These are phyloP conservation scores for Hura crepitans DNA, from an alignment of 441 rosid species.

Conservation along the genomic window DNA sequence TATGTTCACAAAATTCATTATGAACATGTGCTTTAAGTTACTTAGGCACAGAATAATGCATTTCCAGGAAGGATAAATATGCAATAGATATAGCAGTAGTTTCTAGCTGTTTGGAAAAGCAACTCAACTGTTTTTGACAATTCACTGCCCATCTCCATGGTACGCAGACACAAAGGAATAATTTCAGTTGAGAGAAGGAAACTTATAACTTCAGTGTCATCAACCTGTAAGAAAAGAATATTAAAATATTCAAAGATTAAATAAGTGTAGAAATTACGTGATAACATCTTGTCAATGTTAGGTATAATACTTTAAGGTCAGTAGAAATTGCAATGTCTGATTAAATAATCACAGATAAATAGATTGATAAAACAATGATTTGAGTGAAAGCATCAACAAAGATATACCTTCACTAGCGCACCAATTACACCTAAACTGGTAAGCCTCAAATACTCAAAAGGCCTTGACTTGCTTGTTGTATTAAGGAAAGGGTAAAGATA, in stretches of 20 bases:
- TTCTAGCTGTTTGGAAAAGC: not conserved
- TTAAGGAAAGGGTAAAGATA: slow-evolving; percentile 95
- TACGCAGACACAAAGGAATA: slow-evolving; percentile 86
- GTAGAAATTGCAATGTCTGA: not conserved
- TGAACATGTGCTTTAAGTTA: not conserved
- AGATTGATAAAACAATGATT: not conserved
- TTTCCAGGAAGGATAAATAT: slow-evolving; percentile 10
- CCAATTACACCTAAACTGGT: slow-evolving; percentile 99
- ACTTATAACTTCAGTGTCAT: slow-evolving; percentile 95
- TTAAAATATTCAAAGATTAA: not conserved
- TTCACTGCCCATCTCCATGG: slow-evolving; percentile 99
- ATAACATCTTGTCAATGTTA: not conserved
- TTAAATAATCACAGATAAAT: not conserved
- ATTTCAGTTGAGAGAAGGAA: slow-evolving; percentile 96
- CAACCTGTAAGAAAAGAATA: slow-evolving; percentile 54
- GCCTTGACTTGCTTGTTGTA: slow-evolving; percentile 94
- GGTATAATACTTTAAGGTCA: not conserved
- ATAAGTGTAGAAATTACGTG: slow-evolving; percentile 2
- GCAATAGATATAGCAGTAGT: slow-evolving; percentile 14
- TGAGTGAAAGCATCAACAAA: slow-evolving; percentile 16
- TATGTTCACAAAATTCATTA: not conserved
- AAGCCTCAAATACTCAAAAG: slow-evolving; percentile 91
- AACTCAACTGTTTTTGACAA: slow-evolving; percentile 89
- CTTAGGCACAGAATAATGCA: not conserved
- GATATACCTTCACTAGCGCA: slow-evolving; percentile 88